A percentile compares a stretch with the other conserved stretches of the same genome.
These are phyloP conservation scores for Magnolia kwangsiensis DNA, from an alignment of 164 flowering plant species.

Conservation along the genomic window DNA sequence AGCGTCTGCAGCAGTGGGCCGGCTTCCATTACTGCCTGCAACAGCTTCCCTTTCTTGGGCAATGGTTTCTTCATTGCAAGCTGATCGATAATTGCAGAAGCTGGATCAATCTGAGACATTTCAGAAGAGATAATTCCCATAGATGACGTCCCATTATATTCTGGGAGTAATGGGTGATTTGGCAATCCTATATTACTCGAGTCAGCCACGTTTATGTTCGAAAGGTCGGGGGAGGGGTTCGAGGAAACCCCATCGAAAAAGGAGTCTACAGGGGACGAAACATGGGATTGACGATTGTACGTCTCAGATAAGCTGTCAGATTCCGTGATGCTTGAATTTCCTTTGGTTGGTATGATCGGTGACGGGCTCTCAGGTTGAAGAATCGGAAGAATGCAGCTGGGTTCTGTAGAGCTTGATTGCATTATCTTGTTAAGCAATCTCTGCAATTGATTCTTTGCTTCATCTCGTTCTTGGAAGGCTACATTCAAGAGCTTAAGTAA, in stretches of 20 bases:
- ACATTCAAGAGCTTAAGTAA: conserved; percentile 37
- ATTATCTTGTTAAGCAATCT: conserved; percentile 34
- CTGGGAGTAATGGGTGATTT: conserved; percentile 20
- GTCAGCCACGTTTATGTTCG: conserved; percentile 30
- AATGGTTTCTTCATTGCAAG: conserved; percentile 41
- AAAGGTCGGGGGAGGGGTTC: conserved; percentile 38
- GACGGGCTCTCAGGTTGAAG: conserved; percentile 29
- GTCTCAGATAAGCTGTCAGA: conserved; percentile 53
- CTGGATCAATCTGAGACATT: conserved; percentile 25
- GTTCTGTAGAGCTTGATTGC: conserved; percentile 14
- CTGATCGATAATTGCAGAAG: conserved; percentile 26
- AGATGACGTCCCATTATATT: conserved; percentile 2
- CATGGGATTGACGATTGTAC: conserved; percentile 35
- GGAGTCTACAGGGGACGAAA: conserved; percentile 57
- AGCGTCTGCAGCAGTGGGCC: conserved; percentile 80
- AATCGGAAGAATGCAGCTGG: conserved; percentile 11
- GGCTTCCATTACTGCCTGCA: conserved; percentile 69
- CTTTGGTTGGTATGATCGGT: conserved; percentile 20
- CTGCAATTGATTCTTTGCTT: conserved; percentile 55
- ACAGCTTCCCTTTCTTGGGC: conserved; percentile 68
- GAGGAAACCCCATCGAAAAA: conserved; percentile 40
- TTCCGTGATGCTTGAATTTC: conserved; percentile 60
- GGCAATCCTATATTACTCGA: conserved; percentile 17
- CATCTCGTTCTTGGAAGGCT: conserved; percentile 67
- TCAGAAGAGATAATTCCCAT: conserved; percentile 6